Evolutionary conservation across 2,329 filamentous ascomycete genomes (phyloP), one percentile per base, ranked within the genome.

Genomic region (Botrytis deweyae): DNA sequence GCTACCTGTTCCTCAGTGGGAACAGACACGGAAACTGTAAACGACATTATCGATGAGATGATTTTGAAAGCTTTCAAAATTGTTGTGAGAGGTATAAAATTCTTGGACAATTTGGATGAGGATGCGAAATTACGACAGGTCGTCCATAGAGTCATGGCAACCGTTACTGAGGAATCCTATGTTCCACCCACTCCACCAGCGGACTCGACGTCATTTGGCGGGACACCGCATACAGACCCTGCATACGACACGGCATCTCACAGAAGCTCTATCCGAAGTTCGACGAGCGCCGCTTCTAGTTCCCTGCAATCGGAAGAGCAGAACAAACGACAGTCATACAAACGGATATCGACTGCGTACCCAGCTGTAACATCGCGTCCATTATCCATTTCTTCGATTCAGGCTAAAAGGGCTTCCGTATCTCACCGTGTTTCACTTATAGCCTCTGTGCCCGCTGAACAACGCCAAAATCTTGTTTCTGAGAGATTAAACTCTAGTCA

Each of bases 21-120:
- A 0, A 82, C 84, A 22, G 84, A 86, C 0, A 81, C 84, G 0
- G 87, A 91, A 44, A 87, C 89, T 64, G 86, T 92, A 20, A 93
- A 93, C 79, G 89, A 92, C 78, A 89, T 95, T 73, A 89, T 98
- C 73, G 95, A 98, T 80, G 93, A 97, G 81, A 94, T 98, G 89
- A 92, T 98, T 38, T 85, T 97, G 71, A 96, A 95, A 82, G 95
- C 95, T 0, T 98, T 97, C 85, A 94, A 93, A 80, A 94, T 98
- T 70, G 93, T 97, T n/a, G 95, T 91, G 66, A 91, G 95, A 79
- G 94, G 93, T 22, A 94, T 98, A 40, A 88, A 92, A 63, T 98
- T 99, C 80, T 87, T 97, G 61, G 96, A 99, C 78, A 87, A 95
- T 3, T 91, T 96, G 84, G 91, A 93, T 55, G 92, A 90, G 25